Base-by-base conservation (phyloP, 1,284 basidiomycete genomes). In the Cutaneotrichosporon daszewskae region DNA sequence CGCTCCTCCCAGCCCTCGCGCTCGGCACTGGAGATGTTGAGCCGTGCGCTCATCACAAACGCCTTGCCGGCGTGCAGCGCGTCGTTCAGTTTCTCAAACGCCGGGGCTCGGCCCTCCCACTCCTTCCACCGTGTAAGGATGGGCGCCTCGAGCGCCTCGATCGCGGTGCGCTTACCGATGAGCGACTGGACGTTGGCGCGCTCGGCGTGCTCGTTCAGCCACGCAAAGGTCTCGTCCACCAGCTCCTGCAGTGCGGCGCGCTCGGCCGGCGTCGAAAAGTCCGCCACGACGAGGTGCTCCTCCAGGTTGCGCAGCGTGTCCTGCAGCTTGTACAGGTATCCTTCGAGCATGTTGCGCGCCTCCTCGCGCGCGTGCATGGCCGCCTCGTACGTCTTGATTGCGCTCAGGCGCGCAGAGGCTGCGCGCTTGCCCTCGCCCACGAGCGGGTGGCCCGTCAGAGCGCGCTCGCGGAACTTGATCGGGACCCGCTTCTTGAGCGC, bases 131-230 rank as follows among this genome's bases (percentile, higher is more conserved):
- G 84, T 60, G 83, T 79, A 33, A 87, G 77, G 46, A 96, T 82
- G 2, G 89, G 87, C 34, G 76, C 75, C 66, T 96, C 90, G 47
- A 92, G 72, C 32, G 76, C 72, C 87, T 95, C 89, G 17, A 97
- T 72, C 13, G 77, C 80, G 29, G 78, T 77, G 38, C 85, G 79
- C 66, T 87, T 86, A 51, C 81, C 78, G 53, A 82, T 73, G 47
- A 94, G 76, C 37, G 82, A 79, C 17, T 76, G 76, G 11, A 83
- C 86, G 40, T 84, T 80, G 1, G 94, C 92, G 12, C 76, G 69
- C 58, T 96, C 92, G n/a, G 82, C 89, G 43, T 84, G 76, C 28
- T 91, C 87, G 59, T 81, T 77, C 53, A 98, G 74, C 94, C 92
- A 98, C 18, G 74, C 69, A 50, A 84, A 81, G 0, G 85, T 80